Base-by-base conservation (phyloP, 2,329 filamentous ascomycete genomes). In the Penicillium hesseltinei region DNA sequence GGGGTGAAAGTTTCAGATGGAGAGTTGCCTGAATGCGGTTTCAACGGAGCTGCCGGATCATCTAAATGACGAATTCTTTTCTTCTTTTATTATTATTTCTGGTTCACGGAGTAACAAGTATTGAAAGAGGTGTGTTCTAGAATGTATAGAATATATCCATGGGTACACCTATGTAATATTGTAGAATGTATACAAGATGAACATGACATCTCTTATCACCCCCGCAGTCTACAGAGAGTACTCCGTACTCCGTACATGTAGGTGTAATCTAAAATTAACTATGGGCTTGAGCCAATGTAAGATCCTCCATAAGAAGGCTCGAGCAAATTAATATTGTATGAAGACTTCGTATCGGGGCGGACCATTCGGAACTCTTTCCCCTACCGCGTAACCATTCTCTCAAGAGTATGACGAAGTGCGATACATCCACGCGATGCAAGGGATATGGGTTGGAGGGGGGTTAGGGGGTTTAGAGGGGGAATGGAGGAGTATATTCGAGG, bases 351-450 rank as follows among this genome's bases (percentile, higher is more conserved):
- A 56, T 61, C 56, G 59, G 43, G 46, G 48, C 62, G 62, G 62
- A 66, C 58, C 58, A 58, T 63, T 65, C 61, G 64, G 63, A 64
- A 66, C 55, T 19, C 59, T 27, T 52, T 52, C 58, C 61, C 59
- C 57, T 64, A 58, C 63, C 52, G 61, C 60, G 62, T 65, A 65
- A 65, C 61, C 53, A 59, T 39, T 49, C 36, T 46, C 42, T 36
- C 23, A 52, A 54, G 58, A 56, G 63, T 64, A 62, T 61, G 63
- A 65, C 63, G 57, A 55, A 45, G 40, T 25, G 9, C 57, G 59
- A 65, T 65, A 63, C 57, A 63, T 65, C 62, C 57, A 63, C 57
- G 56, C 53, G 48, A 62, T 64, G 63, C 61, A 66, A 65, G 62
- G 50, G n/a, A 25, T 13, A 29, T 48, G 21, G 21, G 33, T 19